Base-by-base conservation (phyloP, 257 asterid species). In the Rauvolfia tetraphylla region DNA sequence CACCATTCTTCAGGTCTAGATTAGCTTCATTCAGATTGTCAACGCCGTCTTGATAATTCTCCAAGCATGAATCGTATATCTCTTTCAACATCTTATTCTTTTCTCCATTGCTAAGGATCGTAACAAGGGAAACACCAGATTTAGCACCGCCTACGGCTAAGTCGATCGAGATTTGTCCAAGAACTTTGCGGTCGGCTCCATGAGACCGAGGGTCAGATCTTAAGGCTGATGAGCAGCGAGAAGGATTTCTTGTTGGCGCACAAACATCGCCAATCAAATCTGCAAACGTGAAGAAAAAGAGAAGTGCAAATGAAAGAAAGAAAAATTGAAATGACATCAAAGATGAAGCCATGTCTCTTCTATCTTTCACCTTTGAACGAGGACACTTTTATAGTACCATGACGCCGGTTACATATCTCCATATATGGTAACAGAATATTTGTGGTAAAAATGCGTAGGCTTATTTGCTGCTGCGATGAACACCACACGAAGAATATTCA, bases 191-290 rank as follows among this genome's bases (percentile, higher is more conserved):
- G 14, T 77, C 75, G 2, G 86, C 86, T 0, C 75, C 71, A 0
- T 34, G 41, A 0, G 82, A 66, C 14, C 84, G 80, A 1, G 83
- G 81, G 57, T 82, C 85, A 2, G 85, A 67, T 5, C 78, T 56
- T 29, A 84, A 39, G 18, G 61, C 36, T 0, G 36, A 22, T 22
- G 0, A 2, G 54, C 92, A 86, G 0, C 65, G 7, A 23, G 76
- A 8, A 1, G 83, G 79, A 2, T 59, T 73, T 4, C 0, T n/a
- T 51, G 80, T 42, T 25, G 44, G 31, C 0, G 66, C 25, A 67
- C 89, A 89, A 17, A 85, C n/a, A 0, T 80, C 71, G 2, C 58
- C 71, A 36, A 85, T 75, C 33, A 83, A 36, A 81, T 84, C 87
- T 3, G 82, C 89, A 33, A 8, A 65, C 0, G 70, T 13, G 46